Base-by-base conservation (phyloP, 805 yeast genomes). In the Zygotorulaspora florentina region DNA sequence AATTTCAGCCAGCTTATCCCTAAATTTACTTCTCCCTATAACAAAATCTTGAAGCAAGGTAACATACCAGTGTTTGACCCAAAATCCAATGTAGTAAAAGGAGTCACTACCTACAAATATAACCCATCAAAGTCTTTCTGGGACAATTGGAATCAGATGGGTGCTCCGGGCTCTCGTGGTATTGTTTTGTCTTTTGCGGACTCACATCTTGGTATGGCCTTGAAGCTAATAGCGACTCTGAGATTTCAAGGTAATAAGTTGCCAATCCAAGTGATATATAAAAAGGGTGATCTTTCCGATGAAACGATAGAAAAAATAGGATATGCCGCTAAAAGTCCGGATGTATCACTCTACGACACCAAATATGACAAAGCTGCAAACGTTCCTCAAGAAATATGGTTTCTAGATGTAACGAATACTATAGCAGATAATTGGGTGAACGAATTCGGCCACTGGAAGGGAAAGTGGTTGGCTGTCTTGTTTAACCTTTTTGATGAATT, bases 401-500 rank as follows among this genome's bases (percentile, higher is more conserved):
- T 69, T 48, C 71, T 71, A 16, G 56, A 69, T 50, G 63, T 62
- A 12, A 36, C 53, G 7, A 48, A 52, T 2, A 44, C 64, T 0
- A 40, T 69, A 3, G 46, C 57, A 5, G 39, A 42, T 13, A 40
- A 43, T 2, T 55, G 54, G 45, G 39, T 29, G 1, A 29, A 37
- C 2, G 48, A 50, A 27, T 75, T 74, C 47, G 54, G 47, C 2
- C 66, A 71, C 0, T 76, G 68, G 53, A 72, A 69, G n/a, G 74
- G 70, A 54, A 77, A 77, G 53, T 66, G 77, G 40, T 51, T 76
- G 15, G 79, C 80, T 1, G 65, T 69, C 11, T 53, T 76, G 40
- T 77, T 76, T 63, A 71, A 66, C 49, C 66, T 78, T 11, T 79
- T 79, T 52, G 68, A 71, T 42, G 77, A 77, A 51, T 65, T 72